Evolutionary conservation across 1,139 yeast species (phyloP), one percentile per base, ranked within the genome.

Genomic region (Kazachstania sp.): DNA sequence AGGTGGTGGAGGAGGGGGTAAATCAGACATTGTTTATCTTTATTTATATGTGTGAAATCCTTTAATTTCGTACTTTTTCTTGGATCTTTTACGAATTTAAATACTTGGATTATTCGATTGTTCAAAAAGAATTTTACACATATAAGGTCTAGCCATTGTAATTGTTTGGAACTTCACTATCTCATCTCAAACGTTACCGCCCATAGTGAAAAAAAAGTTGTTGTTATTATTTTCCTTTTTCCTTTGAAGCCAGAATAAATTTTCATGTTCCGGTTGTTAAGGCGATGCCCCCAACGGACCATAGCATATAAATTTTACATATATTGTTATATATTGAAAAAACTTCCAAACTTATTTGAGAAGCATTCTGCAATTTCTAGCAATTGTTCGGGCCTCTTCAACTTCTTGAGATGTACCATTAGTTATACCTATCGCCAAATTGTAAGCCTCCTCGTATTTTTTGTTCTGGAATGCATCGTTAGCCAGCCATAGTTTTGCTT

Each of bases 401-500:
- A 87, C 78, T 58, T 86, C 96, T 51, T 82, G 86, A 9, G 92
- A 83, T 36, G 85, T 77, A 29, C 94, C 94, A 51, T 81, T 81
- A 23, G 81, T 80, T 54, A 88, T 73, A 49, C 81, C 86, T 49
- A 78, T 77, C 0, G 95, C 94, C 58, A 84, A 78, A 44, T 75
- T 79, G 54, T 82, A 81, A 0, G 97, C 96, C 49, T 72, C 75
- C 41, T 77, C 78, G 70, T 76, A 88, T 51, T 79, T 76, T 18
- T 75, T 71, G 43, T 68, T 68, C 18, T 71, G 72, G 53, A 82
- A 67, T 38, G 88, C 92, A 57, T 75, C 70, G 50, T 81, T 74
- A 1, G 97, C 95, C 31, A 90, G 69, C 97, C 97, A 90, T 50
- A 90, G 69, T 42, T 94, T 71, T 0, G 97, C 95, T 58, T 81